Evolutionary conservation across 1,284 basidiomycete genomes (phyloP), one percentile per base, ranked within the genome.

Genomic region (Tylopilus orsonianus): DNA sequence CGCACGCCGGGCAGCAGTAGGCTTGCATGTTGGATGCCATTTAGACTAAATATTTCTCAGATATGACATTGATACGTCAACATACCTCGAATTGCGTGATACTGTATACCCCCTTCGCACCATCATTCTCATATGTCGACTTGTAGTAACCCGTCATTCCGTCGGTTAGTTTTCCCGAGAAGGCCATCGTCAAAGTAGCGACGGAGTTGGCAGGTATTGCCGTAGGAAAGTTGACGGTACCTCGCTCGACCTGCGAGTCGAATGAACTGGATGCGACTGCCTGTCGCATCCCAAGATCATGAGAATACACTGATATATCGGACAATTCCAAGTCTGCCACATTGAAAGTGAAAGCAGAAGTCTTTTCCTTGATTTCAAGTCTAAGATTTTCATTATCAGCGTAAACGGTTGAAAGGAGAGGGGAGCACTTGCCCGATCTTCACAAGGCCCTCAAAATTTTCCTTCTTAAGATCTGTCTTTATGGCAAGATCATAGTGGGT

Each of bases 401-500:
- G 57, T 51, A 36, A 50, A n/a, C 50, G 36, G 45, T 36, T 45
- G 24, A 27, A 22, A 23, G 38, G 20, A 10, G 37, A 26, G 24
- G 30, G 27, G n/a, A 32, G n/a, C 8, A 69, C 78, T 48, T 49
- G 83, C 88, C 78, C 73, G 60, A 93, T 82, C 58, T 84, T 81
- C 26, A 86, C 90, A 49, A 87, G 78, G 36, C 95, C 95, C 33
- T 83, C 76, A 64, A 94, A 97, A 18, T 70, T 78, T 44, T 81
- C 75, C 20, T 78, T 77, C 52, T 87, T 77, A 44, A 97, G 79
- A 70, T 96, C 89, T 3, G 94, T 95, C 66, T 80, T 86, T 69
- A 96, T 75, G 41, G 83, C 86, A 44, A 97, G 69, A 59, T 87
- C 89, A 71, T 97, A 97, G 69, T 95, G 91, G 22, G 71, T 78